These are phyloP conservation scores for Saturnispora diversa DNA, from an alignment of 805 yeast species.

Conservation along the genomic window DNA sequence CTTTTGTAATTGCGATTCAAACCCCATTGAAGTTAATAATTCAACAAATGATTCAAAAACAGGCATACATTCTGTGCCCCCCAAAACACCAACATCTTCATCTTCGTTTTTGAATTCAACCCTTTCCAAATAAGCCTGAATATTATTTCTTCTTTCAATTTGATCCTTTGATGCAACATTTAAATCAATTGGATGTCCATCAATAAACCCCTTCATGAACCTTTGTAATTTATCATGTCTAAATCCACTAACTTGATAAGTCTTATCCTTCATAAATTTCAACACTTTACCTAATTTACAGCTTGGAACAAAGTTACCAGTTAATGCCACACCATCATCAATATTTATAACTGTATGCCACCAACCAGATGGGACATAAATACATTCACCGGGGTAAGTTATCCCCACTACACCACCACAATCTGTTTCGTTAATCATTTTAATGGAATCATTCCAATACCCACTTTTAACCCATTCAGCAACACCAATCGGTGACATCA, in stretches of 20 bases:
- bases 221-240: conserved; percentile 44
- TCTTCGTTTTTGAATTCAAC: conserved; percentile 27
- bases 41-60: conserved; percentile 54
- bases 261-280: conserved; percentile 57
- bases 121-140: conserved; percentile 9
- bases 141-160: conserved; percentile 14
- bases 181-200: neutral
- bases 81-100: conserved; percentile 60
- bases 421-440: conserved; percentile 35
- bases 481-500: conserved; percentile 83
- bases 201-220: conserved; percentile 30
- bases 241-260: conserved; percentile 75
- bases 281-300: conserved; percentile 54
- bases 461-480: conserved; percentile 89
- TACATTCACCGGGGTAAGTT: conserved; percentile 74
- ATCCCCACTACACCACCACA: conserved; percentile 45
- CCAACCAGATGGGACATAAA: conserved; percentile 94
- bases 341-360: conserved; percentile 92
- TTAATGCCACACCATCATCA: conserved; percentile 75
- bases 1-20: conserved; percentile 28
- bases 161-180: conserved; percentile 9
- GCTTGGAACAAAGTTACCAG: conserved; percentile 80
- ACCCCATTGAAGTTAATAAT: conserved; percentile 37
- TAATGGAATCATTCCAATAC: conserved; percentile 61
- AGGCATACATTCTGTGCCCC: conserved; percentile 35